Evolutionary conservation across 2,329 filamentous ascomycete species (phyloP).

Genomic region (Ophiostoma himal-ulmi): DNA sequence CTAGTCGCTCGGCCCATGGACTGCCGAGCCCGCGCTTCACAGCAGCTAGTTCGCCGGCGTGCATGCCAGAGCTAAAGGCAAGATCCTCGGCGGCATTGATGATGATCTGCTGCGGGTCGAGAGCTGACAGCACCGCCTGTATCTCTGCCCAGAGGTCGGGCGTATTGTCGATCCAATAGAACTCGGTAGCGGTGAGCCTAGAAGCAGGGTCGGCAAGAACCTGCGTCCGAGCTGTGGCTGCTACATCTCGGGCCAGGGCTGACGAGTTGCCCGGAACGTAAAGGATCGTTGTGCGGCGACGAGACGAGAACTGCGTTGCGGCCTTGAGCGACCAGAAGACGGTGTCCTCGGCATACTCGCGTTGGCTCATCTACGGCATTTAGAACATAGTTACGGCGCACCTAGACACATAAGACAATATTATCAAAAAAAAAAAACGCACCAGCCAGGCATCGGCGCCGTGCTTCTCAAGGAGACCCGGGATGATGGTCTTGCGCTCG

Average conservation of each 20-base stretch:
- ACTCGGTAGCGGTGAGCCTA: conserved; percentile 30
- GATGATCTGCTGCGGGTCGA: conserved; percentile 37
- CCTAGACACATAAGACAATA: background rate
- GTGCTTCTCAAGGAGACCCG: conserved; percentile 40
- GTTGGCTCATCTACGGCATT: conserved; percentile 41
- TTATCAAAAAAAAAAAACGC: conserved; percentile 21
- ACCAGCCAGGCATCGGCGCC: conserved; percentile 46
- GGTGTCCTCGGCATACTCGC: conserved; percentile 48
- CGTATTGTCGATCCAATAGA: conserved; percentile 46
- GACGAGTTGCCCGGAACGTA: conserved; percentile 43
- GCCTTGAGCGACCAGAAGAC: conserved; percentile 47
- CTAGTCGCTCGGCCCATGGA: conserved; percentile 38
- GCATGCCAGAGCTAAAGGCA: conserved; percentile 43
- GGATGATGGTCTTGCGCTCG: conserved; percentile 39
- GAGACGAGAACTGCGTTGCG: conserved; percentile 43
- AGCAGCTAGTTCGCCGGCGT: conserved; percentile 41
- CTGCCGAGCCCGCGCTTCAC: conserved; percentile 35
- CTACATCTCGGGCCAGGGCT: background rate
- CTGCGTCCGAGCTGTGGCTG: conserved; percentile 7
- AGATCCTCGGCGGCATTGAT: conserved; percentile 42
- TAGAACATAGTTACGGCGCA: background rate
- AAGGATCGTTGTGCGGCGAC: conserved; percentile 45
- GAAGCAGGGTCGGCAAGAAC: conserved; percentile 28
- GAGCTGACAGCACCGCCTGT: conserved; percentile 34
- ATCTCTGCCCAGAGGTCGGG: conserved; percentile 39